These are phyloP conservation scores for Kwoniella bestiolae DNA, from an alignment of 768 basidiomycete species.

Conservation along the genomic window DNA sequence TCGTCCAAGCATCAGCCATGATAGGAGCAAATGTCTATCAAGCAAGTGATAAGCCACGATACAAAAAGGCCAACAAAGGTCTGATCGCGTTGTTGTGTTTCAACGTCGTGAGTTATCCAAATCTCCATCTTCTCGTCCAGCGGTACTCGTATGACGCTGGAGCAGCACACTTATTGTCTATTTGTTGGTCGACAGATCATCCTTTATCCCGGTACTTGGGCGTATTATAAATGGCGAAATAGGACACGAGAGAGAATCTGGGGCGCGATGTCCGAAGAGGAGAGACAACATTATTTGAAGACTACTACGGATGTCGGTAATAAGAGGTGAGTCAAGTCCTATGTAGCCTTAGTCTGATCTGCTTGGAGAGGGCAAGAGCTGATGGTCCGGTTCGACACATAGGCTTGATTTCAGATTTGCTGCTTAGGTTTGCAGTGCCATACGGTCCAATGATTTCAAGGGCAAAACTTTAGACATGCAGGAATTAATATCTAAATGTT, in stretches of 20 bases:
- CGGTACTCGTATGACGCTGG: not conserved
- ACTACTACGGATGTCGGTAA: constrained; percentile 56
- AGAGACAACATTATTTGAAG: constrained; percentile 50
- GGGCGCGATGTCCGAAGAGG: constrained; percentile 46
- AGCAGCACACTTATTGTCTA: no score
- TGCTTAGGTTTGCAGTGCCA: not conserved
- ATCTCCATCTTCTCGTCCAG: not conserved
- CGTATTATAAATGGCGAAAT: constrained; percentile 53
- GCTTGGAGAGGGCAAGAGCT: no score
- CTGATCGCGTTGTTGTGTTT: constrained; percentile 51
- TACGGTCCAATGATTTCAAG: not conserved
- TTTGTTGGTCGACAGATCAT: no score
- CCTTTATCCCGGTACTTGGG: constrained; percentile 47
- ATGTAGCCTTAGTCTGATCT: no score
- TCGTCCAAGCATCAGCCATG: constrained; percentile 50
- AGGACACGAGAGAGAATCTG: constrained; percentile 40
- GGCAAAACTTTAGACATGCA: no score
- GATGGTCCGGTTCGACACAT: no score
- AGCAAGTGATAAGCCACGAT: constrained; percentile 20
- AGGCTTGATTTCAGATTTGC: constrained; percentile 34
- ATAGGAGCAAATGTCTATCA: constrained; percentile 46
- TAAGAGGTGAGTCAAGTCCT: constrained; percentile 24
- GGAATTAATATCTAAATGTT: no score
- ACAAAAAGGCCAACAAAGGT: constrained; percentile 48
- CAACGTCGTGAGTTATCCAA: constrained; percentile 49